Evolutionary conservation across 2,329 filamentous ascomycete genomes (phyloP), one percentile per base, ranked within the genome.

Genomic region (Cladophialophora carrionii): DNA sequence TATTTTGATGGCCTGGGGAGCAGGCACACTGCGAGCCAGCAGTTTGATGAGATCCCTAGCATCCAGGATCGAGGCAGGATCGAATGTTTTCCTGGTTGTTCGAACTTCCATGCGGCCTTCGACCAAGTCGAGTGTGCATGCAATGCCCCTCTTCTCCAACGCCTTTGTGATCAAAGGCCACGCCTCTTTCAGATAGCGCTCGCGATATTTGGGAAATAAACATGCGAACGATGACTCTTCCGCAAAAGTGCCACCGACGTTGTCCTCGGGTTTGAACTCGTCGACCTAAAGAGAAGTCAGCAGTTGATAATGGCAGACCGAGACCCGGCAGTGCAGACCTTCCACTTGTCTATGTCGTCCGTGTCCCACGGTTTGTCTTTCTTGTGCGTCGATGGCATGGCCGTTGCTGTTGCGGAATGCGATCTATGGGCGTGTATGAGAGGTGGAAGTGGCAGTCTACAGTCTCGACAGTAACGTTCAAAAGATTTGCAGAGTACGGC

Each of bases 31-130:
- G 76, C 95, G 86, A 3, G 95, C 89, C 5, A 99, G 85, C 37
- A 99, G 83, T 76, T 96, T 97, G 76, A 99, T 95, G 68, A 99
- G 82, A 76, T 99, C 95, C 70, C 95, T 87, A 17, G 94, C 93
- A 72, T 97, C 96, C 62, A 99, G 84, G 64, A 99, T 96, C 4
- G 93, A 87, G 5, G 93, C 92, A 7, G 95, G 95, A 75, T 99
- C 95, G 76, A 84, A 96, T 2, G 92, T 96, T 77, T 93, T 93
- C 73, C 90, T 84, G 7, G 94, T 98, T 26, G 95, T 98, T 79
- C 94, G 96, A 70, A 98, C 94, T 0, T 90, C 93, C 94, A 98
- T 98, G 76, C 88, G 92, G 75, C 95, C 95, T 77, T 98, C 93
- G 4, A 98, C 90, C 76, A 99, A 83, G 81, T 99, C 94, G 29